Base-by-base conservation (phyloP, 31 red algal genomes). In the Bonnemaisonia californica region DNA sequence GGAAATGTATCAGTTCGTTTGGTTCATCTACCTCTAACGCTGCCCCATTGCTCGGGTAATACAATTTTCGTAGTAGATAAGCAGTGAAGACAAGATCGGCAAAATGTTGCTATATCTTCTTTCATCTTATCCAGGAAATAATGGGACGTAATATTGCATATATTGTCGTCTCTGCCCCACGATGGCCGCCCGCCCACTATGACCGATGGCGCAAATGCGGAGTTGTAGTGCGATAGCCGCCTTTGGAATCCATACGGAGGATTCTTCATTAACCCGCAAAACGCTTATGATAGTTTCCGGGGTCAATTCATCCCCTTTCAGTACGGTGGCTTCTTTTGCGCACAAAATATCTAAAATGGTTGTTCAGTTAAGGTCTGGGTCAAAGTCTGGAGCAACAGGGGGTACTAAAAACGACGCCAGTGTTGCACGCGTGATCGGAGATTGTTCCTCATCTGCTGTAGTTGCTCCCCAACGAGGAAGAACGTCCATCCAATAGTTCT, bases 161-260 rank as follows among this genome's bases (percentile, higher is more conserved):
- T 51, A 22, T 4, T 36, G 34, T 75, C 12, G 48, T 21, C 12
- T 55, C 48, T 16, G 21, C 48, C 23, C 71, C 39, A 19, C 71
- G 34, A 54, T 54, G 71, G 36, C 71, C 71, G 23, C 36, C 71
- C 71, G 71, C 23, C 40, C 71, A n/a, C 71, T 54, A 75, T 75
- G 71, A 24, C 41, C 71, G 34, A 56, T 75, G 27, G 54, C 36
- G 41, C 39, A 75, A 26, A 75, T 22, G 1, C 40, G 39, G 0
- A 75, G 31, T 54, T 75, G 71, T 22, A 75, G n/a, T 5, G n/a
- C 21, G 22, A 23, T 34, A 36, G 32, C 64, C 7, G 26, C 22
- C n/a, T n/a, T 0, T 9, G 64, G 24, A 34, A 69, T 69, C 64
- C 64, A 69, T 24, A 69, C 33, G 64, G 33, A 5, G 12, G 64